These are phyloP conservation scores for Cardamine chenopodiifolia DNA, from an alignment of 345 rosid species.

Conservation along the genomic window DNA sequence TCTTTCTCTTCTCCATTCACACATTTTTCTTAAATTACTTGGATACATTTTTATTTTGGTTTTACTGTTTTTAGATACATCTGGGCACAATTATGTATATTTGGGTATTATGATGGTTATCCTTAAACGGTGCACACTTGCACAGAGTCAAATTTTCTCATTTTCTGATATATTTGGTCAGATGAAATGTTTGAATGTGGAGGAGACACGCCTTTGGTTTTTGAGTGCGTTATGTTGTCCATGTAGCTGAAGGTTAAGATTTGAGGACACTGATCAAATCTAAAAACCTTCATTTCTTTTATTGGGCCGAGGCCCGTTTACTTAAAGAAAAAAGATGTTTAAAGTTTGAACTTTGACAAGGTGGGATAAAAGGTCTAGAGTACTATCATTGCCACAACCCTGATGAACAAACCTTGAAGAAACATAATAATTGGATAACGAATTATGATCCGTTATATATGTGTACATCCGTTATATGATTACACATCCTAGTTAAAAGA, in stretches of 20 bases:
- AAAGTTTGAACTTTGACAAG: neutral
- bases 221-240: neutral
- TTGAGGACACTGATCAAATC: neutral
- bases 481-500: neutral
- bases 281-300: neutral
- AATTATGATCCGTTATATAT: neutral
- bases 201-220: conserved; percentile 24
- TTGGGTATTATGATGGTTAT: neutral
- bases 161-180: neutral
- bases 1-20: conserved; percentile 31
- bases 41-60: neutral
- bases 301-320: conserved; percentile 1
- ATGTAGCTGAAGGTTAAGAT: neutral
- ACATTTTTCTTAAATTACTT: conserved; percentile 17
- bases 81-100: neutral
- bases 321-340: too few relatives aligned
- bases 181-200: neutral
- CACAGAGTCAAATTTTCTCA: neutral
- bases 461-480: neutral
- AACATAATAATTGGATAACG: neutral
- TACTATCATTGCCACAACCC: neutral
- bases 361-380: neutral
- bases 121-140: neutral
- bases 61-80: neutral
- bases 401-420: neutral